Conservation (phyloP, 1,139 yeast species). For the Nakaseomyces nivariensis region DNA sequence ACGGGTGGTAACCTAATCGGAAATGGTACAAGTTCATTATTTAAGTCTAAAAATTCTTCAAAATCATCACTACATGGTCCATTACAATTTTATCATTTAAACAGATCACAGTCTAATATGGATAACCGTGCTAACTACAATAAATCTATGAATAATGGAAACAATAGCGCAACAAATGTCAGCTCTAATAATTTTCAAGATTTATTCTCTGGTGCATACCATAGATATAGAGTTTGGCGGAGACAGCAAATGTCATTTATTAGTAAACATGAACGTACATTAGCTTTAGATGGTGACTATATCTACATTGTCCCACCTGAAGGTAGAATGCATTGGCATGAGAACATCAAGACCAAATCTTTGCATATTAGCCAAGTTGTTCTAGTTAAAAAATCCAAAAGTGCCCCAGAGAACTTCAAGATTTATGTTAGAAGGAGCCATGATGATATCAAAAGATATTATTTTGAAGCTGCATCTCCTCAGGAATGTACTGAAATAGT, state of each 20-base stretch:
- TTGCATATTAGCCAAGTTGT: slow-evolving; percentile 77
- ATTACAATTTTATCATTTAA: slow-evolving; percentile 15
- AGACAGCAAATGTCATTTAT: slow-evolving; percentile 78
- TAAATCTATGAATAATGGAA: neutral
- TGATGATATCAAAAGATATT: slow-evolving; percentile 65
- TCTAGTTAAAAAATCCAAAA: slow-evolving; percentile 66
- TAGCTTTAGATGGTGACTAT: slow-evolving; percentile 89
- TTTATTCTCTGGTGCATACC: slow-evolving; percentile 31
- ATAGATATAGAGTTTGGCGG: slow-evolving; percentile 74
- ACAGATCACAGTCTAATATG: slow-evolving; percentile 11
- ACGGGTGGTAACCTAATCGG: neutral
- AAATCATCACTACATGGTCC: slow-evolving; percentile 23
- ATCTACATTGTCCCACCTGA: slow-evolving; percentile 81
- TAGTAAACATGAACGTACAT: slow-evolving; percentile 62
- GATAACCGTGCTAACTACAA: slow-evolving; percentile 5
- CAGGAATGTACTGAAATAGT: slow-evolving; percentile 69
- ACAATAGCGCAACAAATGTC: slow-evolving; percentile 2
- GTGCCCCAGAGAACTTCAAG: slow-evolving; percentile 73
- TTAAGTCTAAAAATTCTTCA: slow-evolving; percentile 26
- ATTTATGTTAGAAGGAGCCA: slow-evolving; percentile 60
- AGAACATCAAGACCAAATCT: slow-evolving; percentile 72
- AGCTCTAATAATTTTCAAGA: slow-evolving; percentile 23
- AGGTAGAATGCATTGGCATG: slow-evolving; percentile 56
- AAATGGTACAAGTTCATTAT: slow-evolving; percentile 15
- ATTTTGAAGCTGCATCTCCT: slow-evolving; percentile 63